A percentile compares a stretch with the other conserved stretches of the same genome.
Conservation (phyloP, 1,284 basidiomycete genomes). For the Porodaedalea pini region DNA sequence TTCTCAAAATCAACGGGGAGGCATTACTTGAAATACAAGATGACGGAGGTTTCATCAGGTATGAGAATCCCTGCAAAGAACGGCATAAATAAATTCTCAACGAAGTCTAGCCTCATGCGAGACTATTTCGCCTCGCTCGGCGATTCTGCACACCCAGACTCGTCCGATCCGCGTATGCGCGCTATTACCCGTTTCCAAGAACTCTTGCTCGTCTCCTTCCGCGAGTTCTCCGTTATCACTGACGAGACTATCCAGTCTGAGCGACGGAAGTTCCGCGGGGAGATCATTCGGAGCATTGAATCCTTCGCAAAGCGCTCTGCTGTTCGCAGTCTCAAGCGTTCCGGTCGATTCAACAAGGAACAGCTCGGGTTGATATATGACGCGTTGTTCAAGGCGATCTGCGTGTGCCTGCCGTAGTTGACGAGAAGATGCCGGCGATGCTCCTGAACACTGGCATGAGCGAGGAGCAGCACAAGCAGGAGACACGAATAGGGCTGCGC, state of each 20-base stretch:
- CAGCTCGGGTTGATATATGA: constrained; percentile 90
- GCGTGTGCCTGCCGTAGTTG: constrained; percentile 61
- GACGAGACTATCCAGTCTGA: constrained; percentile 93
- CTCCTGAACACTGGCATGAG: constrained; percentile 49
- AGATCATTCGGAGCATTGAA: constrained; percentile 93
- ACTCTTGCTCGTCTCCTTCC: constrained; percentile 91
- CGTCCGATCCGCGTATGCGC: constrained; percentile 84
- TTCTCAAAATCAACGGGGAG: constrained; percentile 97
- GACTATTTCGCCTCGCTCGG: constrained; percentile 93
- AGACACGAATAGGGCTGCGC: constrained; percentile 82
- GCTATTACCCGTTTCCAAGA: constrained; percentile 99
- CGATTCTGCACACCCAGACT: constrained; percentile 91
- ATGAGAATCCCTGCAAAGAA: constrained; percentile 25
- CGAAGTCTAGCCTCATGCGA: constrained; percentile 71
- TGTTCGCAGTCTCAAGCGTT: constrained; percentile 80
- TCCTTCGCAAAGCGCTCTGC: constrained; percentile 94
- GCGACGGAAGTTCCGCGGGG: constrained; percentile 81
- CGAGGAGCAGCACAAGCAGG: constrained; percentile 71
- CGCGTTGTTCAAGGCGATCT: constrained; percentile 85
- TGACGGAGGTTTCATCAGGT: constrained; percentile 97
- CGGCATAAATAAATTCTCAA: neutral
- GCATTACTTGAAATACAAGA: constrained; percentile 93
- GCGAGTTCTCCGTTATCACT: constrained; percentile 95
- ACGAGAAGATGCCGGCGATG: constrained; percentile 42
- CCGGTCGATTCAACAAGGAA: constrained; percentile 85